Conservation (phyloP, 306 rosid species). For the Fragaria nilgerrensis region DNA sequence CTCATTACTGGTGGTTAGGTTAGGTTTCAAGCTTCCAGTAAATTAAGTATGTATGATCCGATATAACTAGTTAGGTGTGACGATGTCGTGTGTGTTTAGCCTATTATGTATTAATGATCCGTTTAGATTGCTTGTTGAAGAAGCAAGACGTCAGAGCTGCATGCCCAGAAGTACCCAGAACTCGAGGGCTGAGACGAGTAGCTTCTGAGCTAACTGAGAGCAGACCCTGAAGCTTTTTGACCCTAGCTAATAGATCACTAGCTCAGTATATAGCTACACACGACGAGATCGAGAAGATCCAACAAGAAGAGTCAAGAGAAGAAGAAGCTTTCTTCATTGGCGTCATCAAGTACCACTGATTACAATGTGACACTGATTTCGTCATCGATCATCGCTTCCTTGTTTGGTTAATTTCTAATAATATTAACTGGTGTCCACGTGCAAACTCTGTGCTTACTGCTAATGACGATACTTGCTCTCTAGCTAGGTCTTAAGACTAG, state of each 20-base stretch:
- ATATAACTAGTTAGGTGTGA: background rate
- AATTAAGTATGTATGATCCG: background rate
- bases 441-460: background rate
- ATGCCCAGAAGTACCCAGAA: background rate
- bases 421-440: background rate
- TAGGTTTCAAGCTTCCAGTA: background rate
- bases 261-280: background rate
- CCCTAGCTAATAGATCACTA: background rate
- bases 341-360: slow-evolving; percentile 1
- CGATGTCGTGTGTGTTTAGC: background rate
- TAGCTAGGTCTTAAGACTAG: background rate
- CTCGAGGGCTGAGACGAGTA: background rate
- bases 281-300: background rate
- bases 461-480: background rate
- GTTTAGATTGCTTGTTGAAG: background rate
- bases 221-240: background rate
- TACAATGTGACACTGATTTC: background rate
- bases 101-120: slow-evolving; percentile 3
- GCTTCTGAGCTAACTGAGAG: background rate
- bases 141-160: background rate
- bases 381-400: background rate
- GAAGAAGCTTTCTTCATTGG: background rate
- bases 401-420: background rate
- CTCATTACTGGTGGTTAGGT: background rate
- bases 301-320: background rate